These are phyloP conservation scores for Cinnamomum chago DNA, from an alignment of 164 flowering plant genomes.

Conservation along the genomic window DNA sequence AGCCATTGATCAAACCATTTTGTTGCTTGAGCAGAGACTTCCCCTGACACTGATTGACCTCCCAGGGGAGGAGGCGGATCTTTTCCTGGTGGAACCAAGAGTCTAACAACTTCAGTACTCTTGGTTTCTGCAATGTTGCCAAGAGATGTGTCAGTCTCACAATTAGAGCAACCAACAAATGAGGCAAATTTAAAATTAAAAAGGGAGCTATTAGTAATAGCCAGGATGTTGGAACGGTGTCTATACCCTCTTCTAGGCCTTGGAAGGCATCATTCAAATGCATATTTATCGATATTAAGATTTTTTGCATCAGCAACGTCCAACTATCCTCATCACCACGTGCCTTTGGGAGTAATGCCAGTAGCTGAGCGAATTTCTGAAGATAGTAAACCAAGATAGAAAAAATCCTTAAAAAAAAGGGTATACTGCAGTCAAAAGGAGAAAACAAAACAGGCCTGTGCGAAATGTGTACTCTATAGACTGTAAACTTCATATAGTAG, in stretches of 20 bases:
- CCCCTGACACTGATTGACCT: slow-evolving; percentile 23
- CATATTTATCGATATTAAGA: slow-evolving; percentile 44
- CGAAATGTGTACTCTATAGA: background rate
- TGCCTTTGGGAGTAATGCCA: slow-evolving; percentile 75
- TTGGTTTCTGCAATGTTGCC: slow-evolving; percentile 43
- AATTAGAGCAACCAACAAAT: background rate
- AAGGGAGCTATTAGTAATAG: background rate
- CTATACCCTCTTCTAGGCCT: slow-evolving; percentile 80
- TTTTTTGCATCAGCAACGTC: slow-evolving; percentile 70
- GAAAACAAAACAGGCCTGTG: background rate
- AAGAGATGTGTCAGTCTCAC: slow-evolving; percentile 1
- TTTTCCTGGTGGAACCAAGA: slow-evolving; percentile 69
- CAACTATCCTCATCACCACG: slow-evolving; percentile 81
- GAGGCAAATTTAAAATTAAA: no score
- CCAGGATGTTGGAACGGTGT: background rate
- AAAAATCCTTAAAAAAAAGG: no score
- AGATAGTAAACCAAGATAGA: slow-evolving; percentile 12
- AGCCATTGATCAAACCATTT: slow-evolving; percentile 37
- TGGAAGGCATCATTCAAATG: slow-evolving; percentile 58
- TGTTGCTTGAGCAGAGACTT: slow-evolving; percentile 24
- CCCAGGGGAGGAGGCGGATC: slow-evolving; percentile 69
- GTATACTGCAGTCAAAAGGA: background rate
- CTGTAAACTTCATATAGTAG: background rate
- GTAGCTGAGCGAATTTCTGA: slow-evolving; percentile 65
- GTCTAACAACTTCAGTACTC: slow-evolving; percentile 33